Conservation (phyloP, 1,284 basidiomycete genomes). For the Crucibulum cyathiforme region DNA sequence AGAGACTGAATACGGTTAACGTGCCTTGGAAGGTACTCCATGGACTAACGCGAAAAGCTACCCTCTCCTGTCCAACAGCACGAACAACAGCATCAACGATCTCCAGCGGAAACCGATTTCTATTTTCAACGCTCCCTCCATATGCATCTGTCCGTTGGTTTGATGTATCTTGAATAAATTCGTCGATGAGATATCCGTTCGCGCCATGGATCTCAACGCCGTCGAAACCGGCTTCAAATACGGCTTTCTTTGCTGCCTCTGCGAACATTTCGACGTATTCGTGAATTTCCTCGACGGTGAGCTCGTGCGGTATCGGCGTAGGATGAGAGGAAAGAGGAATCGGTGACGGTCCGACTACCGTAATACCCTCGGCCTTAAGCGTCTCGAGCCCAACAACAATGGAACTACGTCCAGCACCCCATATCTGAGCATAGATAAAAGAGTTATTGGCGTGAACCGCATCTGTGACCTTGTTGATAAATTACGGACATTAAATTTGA, state of each 20-base stretch:
- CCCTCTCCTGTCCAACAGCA: constrained; percentile 44
- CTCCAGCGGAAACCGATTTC: constrained; percentile 54
- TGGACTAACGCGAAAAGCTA: constrained; percentile 42
- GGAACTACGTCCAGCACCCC: constrained; percentile 17
- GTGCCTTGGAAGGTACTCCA: neutral
- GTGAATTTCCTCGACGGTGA: constrained; percentile 47
- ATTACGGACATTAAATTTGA: neutral
- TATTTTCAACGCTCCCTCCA: constrained; percentile 59
- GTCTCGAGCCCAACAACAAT: constrained; percentile 11
- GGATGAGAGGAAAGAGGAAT: constrained; percentile 23
- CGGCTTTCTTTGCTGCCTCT: constrained; percentile 48
- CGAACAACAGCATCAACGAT: constrained; percentile 47
- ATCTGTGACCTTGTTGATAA: constrained; percentile 17
- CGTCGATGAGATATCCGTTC: constrained; percentile 50
- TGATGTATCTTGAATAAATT: constrained; percentile 47
- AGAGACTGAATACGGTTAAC: neutral
- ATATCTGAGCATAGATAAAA: constrained; percentile 31
- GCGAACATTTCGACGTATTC: constrained; percentile 46
- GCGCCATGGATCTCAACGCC: constrained; percentile 48
- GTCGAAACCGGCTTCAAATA: constrained; percentile 52
- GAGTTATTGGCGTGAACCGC: constrained; percentile 32
- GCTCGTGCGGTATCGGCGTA: constrained; percentile 31
- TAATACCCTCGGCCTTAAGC: neutral
- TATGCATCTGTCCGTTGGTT: constrained; percentile 63
- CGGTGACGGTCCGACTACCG: neutral